These are phyloP conservation scores for Staphylotrichum longicolle DNA, from an alignment of 495 filamentous ascomycete genomes.

Conservation along the genomic window DNA sequence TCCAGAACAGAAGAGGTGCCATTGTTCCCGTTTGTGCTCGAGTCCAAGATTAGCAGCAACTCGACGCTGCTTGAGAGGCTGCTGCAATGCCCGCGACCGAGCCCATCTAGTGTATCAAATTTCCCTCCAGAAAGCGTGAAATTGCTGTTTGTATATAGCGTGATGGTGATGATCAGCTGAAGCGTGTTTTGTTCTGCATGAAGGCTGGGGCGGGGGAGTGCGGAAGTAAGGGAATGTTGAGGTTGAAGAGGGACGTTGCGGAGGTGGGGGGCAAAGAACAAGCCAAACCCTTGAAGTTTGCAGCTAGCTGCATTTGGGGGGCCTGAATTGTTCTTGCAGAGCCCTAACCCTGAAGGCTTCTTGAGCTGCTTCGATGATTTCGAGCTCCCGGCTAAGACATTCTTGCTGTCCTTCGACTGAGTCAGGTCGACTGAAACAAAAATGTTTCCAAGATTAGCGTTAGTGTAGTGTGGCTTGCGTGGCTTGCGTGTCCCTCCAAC, in stretches of 20 bases:
- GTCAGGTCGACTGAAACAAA: not conserved
- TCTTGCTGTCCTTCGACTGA: not conserved
- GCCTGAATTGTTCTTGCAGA: too few species aligned
- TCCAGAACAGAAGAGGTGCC: slow-evolving; percentile 12
- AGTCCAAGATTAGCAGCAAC: slow-evolving; percentile 6
- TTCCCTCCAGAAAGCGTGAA: slow-evolving; percentile 3
- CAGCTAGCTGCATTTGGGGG: too few species aligned
- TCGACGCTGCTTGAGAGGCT: not conserved
- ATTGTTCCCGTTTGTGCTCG: slow-evolving; percentile 1
- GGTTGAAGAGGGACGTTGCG: not conserved
- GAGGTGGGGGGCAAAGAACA: not conserved
- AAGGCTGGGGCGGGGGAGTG: too few species aligned
- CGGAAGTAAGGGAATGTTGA: too few species aligned
- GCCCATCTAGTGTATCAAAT: slow-evolving; percentile 10
- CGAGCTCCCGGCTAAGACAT: too few species aligned
- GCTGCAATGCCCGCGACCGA: slow-evolving; percentile 11
- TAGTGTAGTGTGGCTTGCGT: slow-evolving; percentile 7
- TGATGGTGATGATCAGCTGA: slow-evolving; percentile 1
- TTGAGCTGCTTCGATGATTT: too few species aligned
- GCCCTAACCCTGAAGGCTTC: too few species aligned
- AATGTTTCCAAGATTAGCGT: not conserved
- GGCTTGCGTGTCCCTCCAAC: slow-evolving; percentile 7
- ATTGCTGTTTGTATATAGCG: not conserved
- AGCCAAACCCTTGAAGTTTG: too few species aligned
- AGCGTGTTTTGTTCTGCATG: too few species aligned